Conservation (phyloP, 2,329 filamentous ascomycete species). For the Salinomyces thailandicus region DNA sequence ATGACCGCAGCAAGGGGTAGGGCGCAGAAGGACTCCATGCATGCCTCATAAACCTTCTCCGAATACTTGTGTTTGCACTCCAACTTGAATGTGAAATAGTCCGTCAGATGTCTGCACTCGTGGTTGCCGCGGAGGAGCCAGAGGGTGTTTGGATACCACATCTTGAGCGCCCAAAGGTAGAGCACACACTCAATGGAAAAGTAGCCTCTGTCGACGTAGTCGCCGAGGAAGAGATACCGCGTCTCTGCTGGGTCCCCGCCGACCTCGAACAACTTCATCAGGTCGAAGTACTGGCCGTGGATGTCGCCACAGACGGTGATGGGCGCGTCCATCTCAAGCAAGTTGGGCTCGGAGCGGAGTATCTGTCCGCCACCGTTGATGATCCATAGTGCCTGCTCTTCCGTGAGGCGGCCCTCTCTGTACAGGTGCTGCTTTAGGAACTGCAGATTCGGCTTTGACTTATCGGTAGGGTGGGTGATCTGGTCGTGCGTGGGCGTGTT, state of each 20-base stretch:
- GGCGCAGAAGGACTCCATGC: conserved; percentile 95
- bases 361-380: conserved; percentile 79
- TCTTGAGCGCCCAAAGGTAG: conserved; percentile 96
- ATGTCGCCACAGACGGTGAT: conserved; percentile 98
- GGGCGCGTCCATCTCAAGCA: conserved; percentile 97
- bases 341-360: conserved; percentile 79
- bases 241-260: conserved; percentile 95
- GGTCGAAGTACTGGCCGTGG: conserved; percentile 96
- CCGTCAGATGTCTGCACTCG: conserved; percentile 95
- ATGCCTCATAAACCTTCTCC: conserved; percentile 89
- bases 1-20: conserved; percentile 91
- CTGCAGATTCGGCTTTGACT: conserved; percentile 77
- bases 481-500: conserved; percentile 85
- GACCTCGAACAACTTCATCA: conserved; percentile 99
- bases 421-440: conserved; percentile 99
- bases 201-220: conserved; percentile 97
- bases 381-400: conserved; percentile 96
- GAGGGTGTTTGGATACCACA: conserved; percentile 94
- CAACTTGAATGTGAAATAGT: conserved; percentile 99
- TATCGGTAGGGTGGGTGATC: conserved; percentile 81
- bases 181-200: conserved; percentile 99
- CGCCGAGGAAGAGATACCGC: conserved; percentile 89
- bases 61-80: conserved; percentile 99
- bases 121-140: conserved; percentile 97
- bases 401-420: conserved; percentile 88